phyloP scores from a whole-genome alignment of 306 rosid species.

The Prinsepia uniflora region DNA sequence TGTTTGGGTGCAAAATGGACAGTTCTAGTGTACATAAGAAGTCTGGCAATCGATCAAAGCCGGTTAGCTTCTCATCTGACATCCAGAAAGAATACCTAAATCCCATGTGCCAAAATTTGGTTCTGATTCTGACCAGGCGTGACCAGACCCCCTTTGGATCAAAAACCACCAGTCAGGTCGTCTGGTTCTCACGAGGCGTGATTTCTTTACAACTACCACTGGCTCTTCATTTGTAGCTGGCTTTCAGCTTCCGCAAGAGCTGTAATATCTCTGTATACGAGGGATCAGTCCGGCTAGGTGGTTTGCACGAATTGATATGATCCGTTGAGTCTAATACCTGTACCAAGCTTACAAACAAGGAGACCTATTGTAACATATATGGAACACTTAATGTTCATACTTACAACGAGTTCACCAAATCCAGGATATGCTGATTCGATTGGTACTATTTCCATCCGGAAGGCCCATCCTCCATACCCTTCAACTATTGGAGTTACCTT shows the following conservation, averaged over 20 bases:
- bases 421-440: constrained; percentile 99
- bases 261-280: constrained; percentile 72
- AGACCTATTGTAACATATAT: background rate
- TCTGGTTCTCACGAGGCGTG: background rate
- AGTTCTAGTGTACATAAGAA: background rate
- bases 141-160: background rate
- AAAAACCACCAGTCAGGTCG: background rate
- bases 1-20: background rate
- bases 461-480: constrained; percentile 99
- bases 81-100: background rate
- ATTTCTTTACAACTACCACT: background rate
- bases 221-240: constrained; percentile 27
- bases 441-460: constrained; percentile 88
- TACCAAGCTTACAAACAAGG: constrained; percentile 17
- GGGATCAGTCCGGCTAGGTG: constrained; percentile 71
- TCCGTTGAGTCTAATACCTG: constrained; percentile 97
- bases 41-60: background rate
- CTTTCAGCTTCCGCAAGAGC: constrained; percentile 68
- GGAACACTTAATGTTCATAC: constrained; percentile 28
- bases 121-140: background rate
- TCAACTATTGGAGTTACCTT: constrained; percentile 96
- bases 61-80: constrained; percentile 4
- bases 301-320: constrained; percentile 94
- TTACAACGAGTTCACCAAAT: constrained; percentile 91
- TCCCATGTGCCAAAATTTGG: constrained; percentile 1